phyloP scores from a whole-genome alignment of 2,329 filamentous ascomycete genomes.

The Fusarium udum region DNA sequence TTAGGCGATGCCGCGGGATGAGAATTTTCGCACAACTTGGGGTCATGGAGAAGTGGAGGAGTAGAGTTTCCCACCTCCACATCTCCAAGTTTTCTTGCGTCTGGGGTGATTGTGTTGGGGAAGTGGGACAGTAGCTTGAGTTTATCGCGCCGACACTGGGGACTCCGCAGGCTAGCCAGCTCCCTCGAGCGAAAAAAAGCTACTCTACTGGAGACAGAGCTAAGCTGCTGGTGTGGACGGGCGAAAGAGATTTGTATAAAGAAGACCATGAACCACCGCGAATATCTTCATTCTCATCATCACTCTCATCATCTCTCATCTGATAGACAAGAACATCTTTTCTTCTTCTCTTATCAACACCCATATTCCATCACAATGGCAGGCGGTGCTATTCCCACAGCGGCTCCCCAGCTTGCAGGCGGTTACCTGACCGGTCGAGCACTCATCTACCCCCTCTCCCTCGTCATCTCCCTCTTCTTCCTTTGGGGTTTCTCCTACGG shows the following conservation, averaged over 20 bases:
- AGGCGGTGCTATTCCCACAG: constrained; percentile 34
- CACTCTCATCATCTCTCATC: constrained; percentile 13
- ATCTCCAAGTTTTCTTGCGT: constrained; percentile 13
- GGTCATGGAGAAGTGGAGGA: constrained; percentile 24
- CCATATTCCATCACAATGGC: constrained; percentile 29
- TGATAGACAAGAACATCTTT: constrained; percentile 7
- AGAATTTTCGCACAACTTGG: constrained; percentile 8
- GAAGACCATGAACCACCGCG: neutral
- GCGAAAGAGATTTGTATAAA: constrained; percentile 25
- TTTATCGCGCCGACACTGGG: neutral
- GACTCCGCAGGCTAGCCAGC: neutral
- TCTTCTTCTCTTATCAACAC: neutral
- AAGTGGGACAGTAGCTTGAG: constrained; percentile 19
- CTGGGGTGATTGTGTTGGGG: constrained; percentile 30
- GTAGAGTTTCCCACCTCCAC: constrained; percentile 6
- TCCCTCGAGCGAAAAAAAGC: neutral
- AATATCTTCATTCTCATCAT: constrained; percentile 9
- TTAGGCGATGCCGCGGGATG: constrained; percentile 8
- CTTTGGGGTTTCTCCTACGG: constrained; percentile 59
- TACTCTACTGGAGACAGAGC: neutral
- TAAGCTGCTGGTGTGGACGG: neutral
- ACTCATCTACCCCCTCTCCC: constrained; percentile 66
- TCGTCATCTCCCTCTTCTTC: constrained; percentile 62
- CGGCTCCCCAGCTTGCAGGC: constrained; percentile 36
- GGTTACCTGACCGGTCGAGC: constrained; percentile 40